Base-by-base conservation (phyloP, 495 filamentous ascomycete species). In the Daldinia loculata region DNA sequence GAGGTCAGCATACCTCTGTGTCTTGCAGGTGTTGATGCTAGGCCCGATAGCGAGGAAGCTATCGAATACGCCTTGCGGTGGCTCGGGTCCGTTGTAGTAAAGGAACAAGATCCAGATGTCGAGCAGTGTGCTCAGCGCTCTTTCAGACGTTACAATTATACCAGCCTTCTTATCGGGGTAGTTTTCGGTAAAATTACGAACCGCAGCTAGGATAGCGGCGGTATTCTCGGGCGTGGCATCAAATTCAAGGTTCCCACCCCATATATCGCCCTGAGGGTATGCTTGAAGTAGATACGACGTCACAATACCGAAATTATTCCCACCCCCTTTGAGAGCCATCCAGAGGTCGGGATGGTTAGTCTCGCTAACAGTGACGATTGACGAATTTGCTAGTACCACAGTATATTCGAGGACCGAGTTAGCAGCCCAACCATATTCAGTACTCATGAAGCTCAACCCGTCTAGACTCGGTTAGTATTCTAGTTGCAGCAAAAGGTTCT, bases 71-170 rank as follows among this genome's bases (percentile, higher is more conserved):
- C 81, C 85, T 14, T 78, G 69, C 2, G 87, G 87, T 12, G 86
- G 86, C 56, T 83, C 78, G 0, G 85, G 82, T 3, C 86, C 87
- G 53, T 90, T 85, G 69, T 89, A 89, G 80, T 88, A 90, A n/a
- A 88, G 66, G 70, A 89, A 90, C 66, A 89, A 74, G 55, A 88
- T 83, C 85, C 86, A 89, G 29, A 84, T 78, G n/a, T 88, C 81
- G 58, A 88, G 50, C 0, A 85, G 43, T 2, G 79, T 76, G 24
- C 61, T 51, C 45, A 75, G 52, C 0, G 84, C 81, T n/a, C 84
- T 77, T 70, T 88, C 83, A 0, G 83, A 77, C 0, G 87, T 89
- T 61, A 84, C 68, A 48, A 89, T 88, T 27, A 89, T 82, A 0
- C 80, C 80, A 0, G 86, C 83, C 63, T 86, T 85, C 71, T 83